Evolutionary conservation across 1,139 yeast genomes (phyloP), one percentile per base, ranked within the genome.

Genomic region (Casaregolazyma suthepensis): DNA sequence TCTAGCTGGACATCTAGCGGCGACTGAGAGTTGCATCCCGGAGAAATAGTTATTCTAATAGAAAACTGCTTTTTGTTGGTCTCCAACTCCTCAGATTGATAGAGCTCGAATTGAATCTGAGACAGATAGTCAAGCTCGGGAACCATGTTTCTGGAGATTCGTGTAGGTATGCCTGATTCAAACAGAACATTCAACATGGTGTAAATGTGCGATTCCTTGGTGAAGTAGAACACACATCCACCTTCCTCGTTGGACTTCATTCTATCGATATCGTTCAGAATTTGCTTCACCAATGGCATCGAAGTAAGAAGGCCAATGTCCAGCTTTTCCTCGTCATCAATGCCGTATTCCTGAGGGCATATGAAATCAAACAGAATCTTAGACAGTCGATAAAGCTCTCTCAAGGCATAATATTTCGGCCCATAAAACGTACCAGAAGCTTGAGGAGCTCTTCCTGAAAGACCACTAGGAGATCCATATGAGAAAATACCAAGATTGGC

Each of bases 291-390:
- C 61, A 94, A 77, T 1, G 99, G 99, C 63, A 94, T 77, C 1
- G 97, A 89, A 0, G 99, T 94, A 62, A 94, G 76, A 56, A 94
- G 75, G 1, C 99, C 99, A 73, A 94, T 94, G 68, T 94, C 99
- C 57, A 94, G 77, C 67, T 94, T 94, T 68, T 94, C 99, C 66
- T 87, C 87, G 65, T 90, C 96, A 60, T 91, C 91, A 61, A 94
- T 94, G 59, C 99, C 99, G 66, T 94, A 94, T 67, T 94, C 99
- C 70, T 94, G 98, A 12, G 99, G 99, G 70, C 99, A 93, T 52
- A 94, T 90, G 65, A 93, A 93, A 71, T 94, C 99, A 72, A 94
- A 94, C 59, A 94, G 73, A 3, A 94, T 96, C 69, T 94, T 94
- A 0, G 97, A 88, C 53, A 94, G 76, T 59, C 93, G 77, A 69